Evolutionary conservation across 805 yeast genomes (phyloP).

Genomic region (Lipomyces spencermartinsiae): DNA sequence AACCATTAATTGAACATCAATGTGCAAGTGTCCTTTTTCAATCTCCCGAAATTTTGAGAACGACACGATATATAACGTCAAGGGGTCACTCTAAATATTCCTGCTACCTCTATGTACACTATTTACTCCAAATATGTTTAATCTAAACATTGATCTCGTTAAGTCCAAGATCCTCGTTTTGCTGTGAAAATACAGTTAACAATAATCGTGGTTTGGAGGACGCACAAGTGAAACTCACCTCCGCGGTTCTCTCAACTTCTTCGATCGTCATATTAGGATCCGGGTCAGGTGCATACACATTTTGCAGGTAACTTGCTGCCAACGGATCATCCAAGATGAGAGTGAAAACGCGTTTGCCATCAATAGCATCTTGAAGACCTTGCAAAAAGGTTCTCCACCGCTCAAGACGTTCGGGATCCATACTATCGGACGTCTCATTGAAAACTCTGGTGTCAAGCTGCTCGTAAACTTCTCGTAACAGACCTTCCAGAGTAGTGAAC

Average conservation of each 20-base stretch:
- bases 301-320: conserved; percentile 94
- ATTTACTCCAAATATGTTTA: conserved; percentile 12
- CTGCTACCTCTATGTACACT: neutral
- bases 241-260: conserved; percentile 85
- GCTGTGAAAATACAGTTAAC: conserved; percentile 43
- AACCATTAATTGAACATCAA: neutral
- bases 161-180: conserved; percentile 91
- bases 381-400: conserved; percentile 85
- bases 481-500: conserved; percentile 95
- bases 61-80: neutral
- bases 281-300: conserved; percentile 97
- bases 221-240: conserved; percentile 41
- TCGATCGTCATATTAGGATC: conserved; percentile 95
- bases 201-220: neutral
- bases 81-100: neutral
- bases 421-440: conserved; percentile 85
- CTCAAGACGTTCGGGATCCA: conserved; percentile 76
- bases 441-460: conserved; percentile 87
- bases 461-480: conserved; percentile 84
- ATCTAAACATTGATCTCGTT: conserved; percentile 48
- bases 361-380: conserved; percentile 74
- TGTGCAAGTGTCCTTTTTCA: neutral
- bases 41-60: neutral
- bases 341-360: conserved; percentile 83
- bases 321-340: conserved; percentile 91